A percentile compares a stretch with the other conserved stretches of the same genome.
phyloP scores from a whole-genome alignment of 1,284 basidiomycete genomes.

The Pseudozyma hubeiensis region DNA sequence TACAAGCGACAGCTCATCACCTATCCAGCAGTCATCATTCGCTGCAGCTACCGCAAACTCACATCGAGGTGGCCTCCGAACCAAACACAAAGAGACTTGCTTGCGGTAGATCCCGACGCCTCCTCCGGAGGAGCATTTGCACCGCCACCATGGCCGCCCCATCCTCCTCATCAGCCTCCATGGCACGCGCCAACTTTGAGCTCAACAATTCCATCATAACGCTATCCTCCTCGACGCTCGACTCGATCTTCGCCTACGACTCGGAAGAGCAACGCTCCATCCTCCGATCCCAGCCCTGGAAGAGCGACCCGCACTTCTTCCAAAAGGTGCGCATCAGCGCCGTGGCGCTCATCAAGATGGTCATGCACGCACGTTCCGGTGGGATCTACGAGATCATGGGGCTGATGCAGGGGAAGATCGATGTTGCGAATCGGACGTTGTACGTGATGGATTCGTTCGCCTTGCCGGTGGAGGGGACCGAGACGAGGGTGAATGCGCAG shows the following conservation, averaged over 20 bases:
- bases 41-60: neutral
- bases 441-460: constrained; percentile 89
- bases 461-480: constrained; percentile 96
- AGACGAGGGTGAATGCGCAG: constrained; percentile 96
- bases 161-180: constrained; percentile 58
- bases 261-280: constrained; percentile 78
- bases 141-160: constrained; percentile 5
- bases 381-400: constrained; percentile 99
- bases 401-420: constrained; percentile 95
- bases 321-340: constrained; percentile 94
- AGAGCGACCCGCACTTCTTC: constrained; percentile 90
- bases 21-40: neutral
- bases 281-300: constrained; percentile 83
- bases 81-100: too few relatives aligned
- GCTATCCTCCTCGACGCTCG: constrained; percentile 48
- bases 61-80: too few relatives aligned
- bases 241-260: constrained; percentile 74
- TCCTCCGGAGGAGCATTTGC: too few relatives aligned
- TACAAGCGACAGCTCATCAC: neutral
- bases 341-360: constrained; percentile 98
- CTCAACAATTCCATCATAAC: constrained; percentile 79
- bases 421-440: constrained; percentile 85
- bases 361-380: constrained; percentile 96
- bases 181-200: constrained; percentile 84
- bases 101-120: neutral